Evolutionary conservation across 441 rosid genomes (phyloP).

Genomic region (Adansonia rubrostipa): DNA sequence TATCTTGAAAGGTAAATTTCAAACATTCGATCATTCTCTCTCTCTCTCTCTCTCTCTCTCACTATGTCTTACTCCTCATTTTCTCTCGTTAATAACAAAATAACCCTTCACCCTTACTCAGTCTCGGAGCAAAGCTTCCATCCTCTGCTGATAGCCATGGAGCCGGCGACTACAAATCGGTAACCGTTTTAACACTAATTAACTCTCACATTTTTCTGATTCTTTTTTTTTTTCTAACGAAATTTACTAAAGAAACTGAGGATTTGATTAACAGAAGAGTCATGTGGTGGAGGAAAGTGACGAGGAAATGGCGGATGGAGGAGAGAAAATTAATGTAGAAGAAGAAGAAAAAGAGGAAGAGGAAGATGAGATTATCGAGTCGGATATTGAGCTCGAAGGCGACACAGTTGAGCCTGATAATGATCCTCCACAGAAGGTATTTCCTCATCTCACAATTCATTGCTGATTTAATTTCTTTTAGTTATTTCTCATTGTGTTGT

Average conservation of each 20-base stretch:
- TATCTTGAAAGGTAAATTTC: constrained; percentile 70
- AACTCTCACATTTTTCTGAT: background rate
- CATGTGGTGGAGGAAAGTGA: constrained; percentile 80
- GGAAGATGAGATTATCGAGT: constrained; percentile 70
- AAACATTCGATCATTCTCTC: background rate
- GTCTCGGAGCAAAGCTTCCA: constrained; percentile 92
- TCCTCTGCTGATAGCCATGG: constrained; percentile 41
- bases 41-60: background rate
- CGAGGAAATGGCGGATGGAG: constrained; percentile 69
- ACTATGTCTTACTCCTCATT: background rate
- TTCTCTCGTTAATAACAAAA: background rate
- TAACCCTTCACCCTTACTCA: constrained; percentile 30
- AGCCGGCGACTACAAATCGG: constrained; percentile 56
- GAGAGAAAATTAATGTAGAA: constrained; percentile 42
- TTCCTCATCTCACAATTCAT: background rate
- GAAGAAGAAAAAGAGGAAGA: constrained; percentile 55
- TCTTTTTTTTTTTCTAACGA: background rate
- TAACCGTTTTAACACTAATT: constrained; percentile 28
- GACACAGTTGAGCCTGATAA: constrained; percentile 86
- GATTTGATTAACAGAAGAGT: constrained; percentile 48
- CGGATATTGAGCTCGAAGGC: constrained; percentile 93
- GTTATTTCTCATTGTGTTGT: background rate
- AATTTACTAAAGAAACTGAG: background rate
- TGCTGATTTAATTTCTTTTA: background rate
- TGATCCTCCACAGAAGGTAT: constrained; percentile 94